Evolutionary conservation across 2,329 filamentous ascomycete species (phyloP).

Genomic region (Endocalyx cinctus): DNA sequence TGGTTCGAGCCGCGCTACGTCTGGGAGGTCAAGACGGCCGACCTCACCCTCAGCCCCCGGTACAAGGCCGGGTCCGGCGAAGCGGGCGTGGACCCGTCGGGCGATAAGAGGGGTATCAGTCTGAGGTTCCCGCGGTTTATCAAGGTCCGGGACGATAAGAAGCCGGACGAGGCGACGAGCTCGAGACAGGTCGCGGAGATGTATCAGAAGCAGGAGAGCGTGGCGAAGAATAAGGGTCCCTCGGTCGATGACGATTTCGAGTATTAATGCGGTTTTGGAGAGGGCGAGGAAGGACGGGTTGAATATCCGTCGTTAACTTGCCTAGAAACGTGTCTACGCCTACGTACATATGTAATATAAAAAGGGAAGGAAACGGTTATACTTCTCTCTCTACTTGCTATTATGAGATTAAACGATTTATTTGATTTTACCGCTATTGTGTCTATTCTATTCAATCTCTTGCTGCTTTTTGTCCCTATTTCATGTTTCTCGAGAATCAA

Average conservation of each 20-base stretch:
- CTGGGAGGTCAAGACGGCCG: conserved; percentile 97
- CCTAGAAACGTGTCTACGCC: neutral
- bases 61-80: conserved; percentile 90
- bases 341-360: neutral
- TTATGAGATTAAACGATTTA: neutral
- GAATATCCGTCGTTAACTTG: neutral
- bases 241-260: conserved; percentile 96
- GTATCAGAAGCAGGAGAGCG: conserved; percentile 92
- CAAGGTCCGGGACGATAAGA: conserved; percentile 90
- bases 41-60: conserved; percentile 84
- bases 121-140: conserved; percentile 92
- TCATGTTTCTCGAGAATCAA: no score
- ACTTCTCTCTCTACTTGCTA: neutral
- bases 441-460: neutral
- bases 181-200: conserved; percentile 88
- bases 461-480: no score
- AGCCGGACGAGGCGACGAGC: conserved; percentile 82
- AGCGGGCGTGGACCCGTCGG: conserved; percentile 65
- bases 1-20: conserved; percentile 96
- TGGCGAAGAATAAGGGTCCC: conserved; percentile 79
- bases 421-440: neutral
- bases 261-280: conserved; percentile 53
- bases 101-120: conserved; percentile 77
- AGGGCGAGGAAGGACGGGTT: neutral
- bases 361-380: neutral